A percentile compares a stretch with the other conserved stretches of the same genome.
These are phyloP conservation scores for Solanum paucissectum DNA, from an alignment of 257 asterid genomes.

Conservation along the genomic window DNA sequence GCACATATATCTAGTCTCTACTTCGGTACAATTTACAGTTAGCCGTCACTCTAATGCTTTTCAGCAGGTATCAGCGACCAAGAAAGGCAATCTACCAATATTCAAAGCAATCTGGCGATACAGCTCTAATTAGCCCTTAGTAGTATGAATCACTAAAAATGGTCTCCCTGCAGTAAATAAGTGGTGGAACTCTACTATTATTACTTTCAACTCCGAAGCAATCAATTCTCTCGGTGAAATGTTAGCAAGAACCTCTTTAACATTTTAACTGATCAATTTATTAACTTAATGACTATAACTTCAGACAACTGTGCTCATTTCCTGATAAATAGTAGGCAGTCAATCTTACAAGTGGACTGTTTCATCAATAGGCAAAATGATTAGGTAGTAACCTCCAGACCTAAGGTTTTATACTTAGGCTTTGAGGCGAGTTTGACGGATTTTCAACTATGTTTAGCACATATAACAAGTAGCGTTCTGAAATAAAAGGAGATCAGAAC, in stretches of 20 bases:
- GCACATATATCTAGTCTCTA: neutral
- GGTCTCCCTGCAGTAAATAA: neutral
- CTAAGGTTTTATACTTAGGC: neutral
- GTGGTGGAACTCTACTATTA: neutral
- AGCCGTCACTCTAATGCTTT: neutral
- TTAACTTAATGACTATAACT: neutral
- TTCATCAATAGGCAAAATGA: neutral
- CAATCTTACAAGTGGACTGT: neutral
- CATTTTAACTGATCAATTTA: neutral
- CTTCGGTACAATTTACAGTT: neutral
- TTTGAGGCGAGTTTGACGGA: neutral
- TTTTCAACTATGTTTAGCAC: neutral
- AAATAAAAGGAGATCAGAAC: neutral
- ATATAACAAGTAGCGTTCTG: neutral
- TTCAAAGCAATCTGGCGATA: neutral
- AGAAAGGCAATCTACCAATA: neutral
- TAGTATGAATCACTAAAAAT: neutral
- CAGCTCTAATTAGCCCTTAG: neutral
- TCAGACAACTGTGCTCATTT: neutral
- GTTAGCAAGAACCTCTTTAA: neutral
- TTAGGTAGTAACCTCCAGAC: neutral
- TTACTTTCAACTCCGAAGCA: neutral
- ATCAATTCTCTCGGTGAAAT: neutral
- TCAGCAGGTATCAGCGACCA: neutral
- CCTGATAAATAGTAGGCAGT: neutral